phyloP scores from a whole-genome alignment of 2,329 filamentous ascomycete species.

The Colletotrichum zoysiae region DNA sequence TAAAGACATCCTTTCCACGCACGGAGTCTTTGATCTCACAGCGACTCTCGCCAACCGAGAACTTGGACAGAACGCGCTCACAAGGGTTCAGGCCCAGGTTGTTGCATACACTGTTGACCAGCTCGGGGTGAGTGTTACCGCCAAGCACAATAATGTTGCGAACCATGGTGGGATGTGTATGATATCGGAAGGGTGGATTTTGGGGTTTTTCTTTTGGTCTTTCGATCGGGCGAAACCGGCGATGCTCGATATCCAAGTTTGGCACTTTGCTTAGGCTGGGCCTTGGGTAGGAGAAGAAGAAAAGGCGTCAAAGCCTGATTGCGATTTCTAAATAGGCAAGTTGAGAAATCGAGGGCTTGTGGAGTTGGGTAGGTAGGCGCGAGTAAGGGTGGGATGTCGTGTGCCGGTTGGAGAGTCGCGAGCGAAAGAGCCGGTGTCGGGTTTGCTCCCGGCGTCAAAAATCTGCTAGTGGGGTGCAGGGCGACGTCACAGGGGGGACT shows the following conservation, averaged over 20 bases:
- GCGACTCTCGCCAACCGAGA: constrained; percentile 93
- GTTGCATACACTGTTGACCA: constrained; percentile 89
- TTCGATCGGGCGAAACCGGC: constrained; percentile 35
- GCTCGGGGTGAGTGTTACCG: constrained; percentile 90
- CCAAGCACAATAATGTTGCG: constrained; percentile 95
- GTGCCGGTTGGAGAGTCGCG: constrained; percentile 36
- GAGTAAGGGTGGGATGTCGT: constrained; percentile 25
- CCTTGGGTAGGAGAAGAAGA: background rate
- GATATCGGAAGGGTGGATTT: background rate
- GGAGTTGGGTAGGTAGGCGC: background rate
- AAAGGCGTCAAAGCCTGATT: constrained; percentile 1
- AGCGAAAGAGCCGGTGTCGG: constrained; percentile 40
- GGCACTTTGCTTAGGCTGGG: background rate
- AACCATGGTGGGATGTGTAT: constrained; percentile 71
- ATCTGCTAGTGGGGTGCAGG: constrained; percentile 41
- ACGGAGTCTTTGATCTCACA: constrained; percentile 98
- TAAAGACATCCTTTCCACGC: constrained; percentile 98
- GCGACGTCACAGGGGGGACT: constrained; percentile 39
- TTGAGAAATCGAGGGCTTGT: background rate
- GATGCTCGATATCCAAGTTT: constrained; percentile 1
- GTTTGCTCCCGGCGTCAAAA: constrained; percentile 41
- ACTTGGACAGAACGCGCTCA: constrained; percentile 88
- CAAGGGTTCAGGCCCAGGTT: constrained; percentile 89
- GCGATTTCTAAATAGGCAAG: constrained; percentile 4
- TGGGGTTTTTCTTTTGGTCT: background rate